Base-by-base conservation (phyloP, 768 basidiomycete genomes). In the Amanita muscaria region DNA sequence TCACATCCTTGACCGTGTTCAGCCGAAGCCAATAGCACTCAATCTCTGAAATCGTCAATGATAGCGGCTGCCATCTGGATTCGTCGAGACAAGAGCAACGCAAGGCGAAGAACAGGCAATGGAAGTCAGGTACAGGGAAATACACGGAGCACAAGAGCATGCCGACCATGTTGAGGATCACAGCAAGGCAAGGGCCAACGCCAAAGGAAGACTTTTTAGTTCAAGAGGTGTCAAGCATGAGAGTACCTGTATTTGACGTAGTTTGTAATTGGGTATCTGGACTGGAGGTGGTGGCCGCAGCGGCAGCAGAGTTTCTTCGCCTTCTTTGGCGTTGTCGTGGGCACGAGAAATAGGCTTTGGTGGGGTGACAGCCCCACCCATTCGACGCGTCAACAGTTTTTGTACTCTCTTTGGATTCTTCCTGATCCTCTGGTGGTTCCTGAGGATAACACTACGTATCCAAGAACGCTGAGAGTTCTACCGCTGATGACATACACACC, bases 1-100 rank as follows among this genome's bases (percentile, higher is more conserved):
- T 93, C 4, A 91, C 81, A 49, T 88, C 83, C 62, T 91, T 71
- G 5, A 84, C 74, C 2, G 96, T 99, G 66, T 98, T 99, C 66
- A 92, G 86, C 42, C 96, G 74, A 38, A 99, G 64, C 96, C 96
- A 99, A 59, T 98, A 97, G 63, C 98, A 98, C 10, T 96, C 96
- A n/a, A 68, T 98, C 96, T 47, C 96, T 77, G 80, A 97, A 99
- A 62, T 99, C 96, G 57, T 99, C 96, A 56, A 99, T 98, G 56
- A 98, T 88, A 61, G 57, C 89, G 84, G 46, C 77, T 83, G 15
- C 96, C 96, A 56, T 98, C 94, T 1, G 74, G 68, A 45, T 73
- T 77, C 1, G 68, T 64, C 4, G 88, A 89, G 0, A 93, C 80
- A 47, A 98, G 71, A 4, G 98, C 94, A 49, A 98, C 96, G 21